Base-by-base conservation (phyloP, 2,329 filamentous ascomycete genomes). In the Botrytis elliptica region DNA sequence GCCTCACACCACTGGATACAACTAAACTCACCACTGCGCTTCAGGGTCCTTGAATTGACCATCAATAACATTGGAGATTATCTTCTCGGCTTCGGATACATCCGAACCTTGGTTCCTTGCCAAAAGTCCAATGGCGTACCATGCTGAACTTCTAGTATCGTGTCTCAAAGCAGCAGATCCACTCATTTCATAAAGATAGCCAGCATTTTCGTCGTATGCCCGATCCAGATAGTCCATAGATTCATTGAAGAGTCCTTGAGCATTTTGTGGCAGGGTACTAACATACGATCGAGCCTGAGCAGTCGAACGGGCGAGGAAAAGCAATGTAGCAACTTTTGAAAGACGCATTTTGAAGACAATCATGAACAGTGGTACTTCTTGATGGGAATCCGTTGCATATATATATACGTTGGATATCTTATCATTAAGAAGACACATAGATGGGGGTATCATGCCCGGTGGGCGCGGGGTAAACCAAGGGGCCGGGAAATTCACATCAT, bases 111-210 rank as follows among this genome's bases (percentile, higher is more conserved):
- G 74, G 76, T 90, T 88, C 3, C 88, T 83, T 22, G 87, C 87
- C 36, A 90, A 80, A 5, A 91, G 82, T 0, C 88, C 88, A 7
- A 87, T 82, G 0, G 87, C 87, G 79, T 90, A 90, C 88, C 89
- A 90, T 0, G 84, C 84, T 0, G 87, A 88, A 62, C 84, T 85
- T 71, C 88, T 84, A 0, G 88, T 90, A 63, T 89, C 87, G 74
- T 90, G 88, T 14, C 68, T 42, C 33, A 70, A 12, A 5, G 68
- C 68, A 22, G 83, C 79, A 4, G 81, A 74, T 18, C 83, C 81
- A 73, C 83, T 81, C 57, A 87, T 84, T 63, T 86, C 83, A 78
- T 88, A 88, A 25, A 90, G 79, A 73, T 90, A 90, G 0, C 85
- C 86, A 9, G 84, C 84, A 2, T 81, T 80, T 3, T 81, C 71